Evolutionary conservation across 768 basidiomycete genomes (phyloP).

Genomic region (Amanita brunnescens): DNA sequence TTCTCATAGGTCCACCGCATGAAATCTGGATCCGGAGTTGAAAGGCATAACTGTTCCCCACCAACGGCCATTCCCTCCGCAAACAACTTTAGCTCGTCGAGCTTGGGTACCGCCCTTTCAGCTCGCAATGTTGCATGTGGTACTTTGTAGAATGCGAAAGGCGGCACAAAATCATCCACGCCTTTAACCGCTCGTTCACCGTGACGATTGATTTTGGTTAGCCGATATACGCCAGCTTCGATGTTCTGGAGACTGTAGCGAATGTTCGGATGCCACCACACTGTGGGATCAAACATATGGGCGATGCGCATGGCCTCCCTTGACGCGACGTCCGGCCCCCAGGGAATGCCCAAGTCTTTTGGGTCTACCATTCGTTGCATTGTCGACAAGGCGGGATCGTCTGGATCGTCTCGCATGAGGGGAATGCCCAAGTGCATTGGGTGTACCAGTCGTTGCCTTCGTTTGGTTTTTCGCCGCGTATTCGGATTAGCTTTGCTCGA

Average conservation of each 20-base stretch:
- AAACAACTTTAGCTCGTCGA: neutral
- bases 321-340: too few species aligned
- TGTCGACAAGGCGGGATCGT: too few species aligned
- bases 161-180: neutral
- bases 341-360: neutral
- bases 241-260: neutral
- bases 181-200: neutral
- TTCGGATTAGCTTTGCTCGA: neutral
- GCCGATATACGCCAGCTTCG: neutral
- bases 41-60: neutral
- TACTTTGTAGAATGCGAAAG: neutral
- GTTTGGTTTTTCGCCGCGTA: neutral
- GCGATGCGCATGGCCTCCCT: neutral
- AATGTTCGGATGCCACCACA: neutral
- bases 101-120: neutral
- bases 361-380: neutral
- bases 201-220: neutral
- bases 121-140: neutral
- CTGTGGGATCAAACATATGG: neutral
- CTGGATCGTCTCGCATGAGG: too few species aligned
- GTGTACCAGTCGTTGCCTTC: neutral
- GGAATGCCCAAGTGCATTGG: neutral
- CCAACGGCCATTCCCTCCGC: neutral
- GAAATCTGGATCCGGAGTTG: neutral
- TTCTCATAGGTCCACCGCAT: neutral